Percentiles rank a stretch among this genome's conserved stretches.
phyloP scores from a whole-genome alignment of 2,329 filamentous ascomycete genomes.

The Dactylella cylindrospora region DNA sequence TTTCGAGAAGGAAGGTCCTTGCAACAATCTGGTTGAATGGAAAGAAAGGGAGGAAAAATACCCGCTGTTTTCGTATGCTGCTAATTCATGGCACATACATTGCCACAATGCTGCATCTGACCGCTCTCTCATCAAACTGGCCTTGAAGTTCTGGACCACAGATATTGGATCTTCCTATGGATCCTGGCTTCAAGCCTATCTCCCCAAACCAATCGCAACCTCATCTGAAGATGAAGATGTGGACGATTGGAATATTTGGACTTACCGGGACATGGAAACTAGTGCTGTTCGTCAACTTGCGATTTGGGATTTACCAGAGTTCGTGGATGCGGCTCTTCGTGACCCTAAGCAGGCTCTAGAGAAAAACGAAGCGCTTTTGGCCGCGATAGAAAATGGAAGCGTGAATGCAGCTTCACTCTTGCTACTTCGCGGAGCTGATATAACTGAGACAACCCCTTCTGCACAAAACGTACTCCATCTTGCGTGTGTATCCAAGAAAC shows the following conservation, averaged over 20 bases:
- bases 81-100: slow-evolving; percentile 17
- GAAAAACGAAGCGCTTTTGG: background rate
- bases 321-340: slow-evolving; percentile 2
- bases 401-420: background rate
- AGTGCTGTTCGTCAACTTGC: slow-evolving; percentile 1
- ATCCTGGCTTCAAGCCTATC: slow-evolving; percentile 19
- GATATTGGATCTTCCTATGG: slow-evolving; percentile 13
- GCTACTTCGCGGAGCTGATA: slow-evolving; percentile 2
- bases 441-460: background rate
- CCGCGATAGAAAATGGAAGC: background rate
- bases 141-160: slow-evolving; percentile 26
- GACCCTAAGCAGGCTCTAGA: background rate
- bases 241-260: background rate
- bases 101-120: background rate
- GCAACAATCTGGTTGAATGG: background rate
- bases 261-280: background rate
- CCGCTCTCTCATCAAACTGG: background rate
- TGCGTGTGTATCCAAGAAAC: background rate
- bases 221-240: background rate
- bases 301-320: background rate
- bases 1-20: slow-evolving; percentile 10
- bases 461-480: background rate
- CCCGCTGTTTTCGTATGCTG: slow-evolving; percentile 19
- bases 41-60: background rate
- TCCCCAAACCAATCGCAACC: slow-evolving; percentile 2